Evolutionary conservation across 2,329 filamentous ascomycete genomes (phyloP).

Genomic region (Teratosphaeria destructans): DNA sequence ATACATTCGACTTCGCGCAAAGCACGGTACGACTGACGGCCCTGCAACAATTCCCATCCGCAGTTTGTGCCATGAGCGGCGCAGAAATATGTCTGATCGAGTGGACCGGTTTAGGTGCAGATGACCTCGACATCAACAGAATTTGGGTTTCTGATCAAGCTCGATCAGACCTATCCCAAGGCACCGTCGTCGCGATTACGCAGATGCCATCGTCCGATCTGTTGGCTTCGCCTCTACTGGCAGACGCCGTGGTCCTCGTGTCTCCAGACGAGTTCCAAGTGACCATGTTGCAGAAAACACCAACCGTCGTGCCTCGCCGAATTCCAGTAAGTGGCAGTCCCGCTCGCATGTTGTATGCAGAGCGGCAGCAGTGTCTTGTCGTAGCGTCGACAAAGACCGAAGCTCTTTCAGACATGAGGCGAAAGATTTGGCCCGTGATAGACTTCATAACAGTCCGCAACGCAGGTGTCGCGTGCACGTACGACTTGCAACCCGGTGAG

Average conservation of each 20-base stretch:
- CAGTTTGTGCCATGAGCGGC: slow-evolving; percentile 17
- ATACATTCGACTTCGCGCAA: slow-evolving; percentile 11
- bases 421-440: slow-evolving; percentile 30
- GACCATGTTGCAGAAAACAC: slow-evolving; percentile 1
- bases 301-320: slow-evolving; percentile 19
- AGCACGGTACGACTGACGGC: slow-evolving; percentile 18
- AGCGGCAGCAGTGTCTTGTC: slow-evolving; percentile 33
- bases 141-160: slow-evolving; percentile 21
- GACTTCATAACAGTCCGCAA: slow-evolving; percentile 34
- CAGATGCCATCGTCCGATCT: slow-evolving; percentile 13
- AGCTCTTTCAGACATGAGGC: slow-evolving; percentile 24
- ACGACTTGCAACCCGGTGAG: slow-evolving; percentile 45
- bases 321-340: slow-evolving; percentile 20
- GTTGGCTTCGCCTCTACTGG: slow-evolving; percentile 10
- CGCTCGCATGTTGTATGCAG: slow-evolving; percentile 19
- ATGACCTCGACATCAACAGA: slow-evolving; percentile 11
- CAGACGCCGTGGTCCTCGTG: slow-evolving; percentile 16
- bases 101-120: slow-evolving; percentile 9
- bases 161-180: slow-evolving; percentile 17
- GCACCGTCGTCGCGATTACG: slow-evolving; percentile 12
- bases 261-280: slow-evolving; percentile 9
- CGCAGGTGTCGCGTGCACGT: slow-evolving; percentile 7
- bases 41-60: slow-evolving; percentile 3
- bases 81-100: slow-evolving; percentile 15
- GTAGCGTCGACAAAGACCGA: slow-evolving; percentile 35